Evolutionary conservation across 2,329 filamentous ascomycete genomes (phyloP).

Genomic region (Exophiala alcalophila): DNA sequence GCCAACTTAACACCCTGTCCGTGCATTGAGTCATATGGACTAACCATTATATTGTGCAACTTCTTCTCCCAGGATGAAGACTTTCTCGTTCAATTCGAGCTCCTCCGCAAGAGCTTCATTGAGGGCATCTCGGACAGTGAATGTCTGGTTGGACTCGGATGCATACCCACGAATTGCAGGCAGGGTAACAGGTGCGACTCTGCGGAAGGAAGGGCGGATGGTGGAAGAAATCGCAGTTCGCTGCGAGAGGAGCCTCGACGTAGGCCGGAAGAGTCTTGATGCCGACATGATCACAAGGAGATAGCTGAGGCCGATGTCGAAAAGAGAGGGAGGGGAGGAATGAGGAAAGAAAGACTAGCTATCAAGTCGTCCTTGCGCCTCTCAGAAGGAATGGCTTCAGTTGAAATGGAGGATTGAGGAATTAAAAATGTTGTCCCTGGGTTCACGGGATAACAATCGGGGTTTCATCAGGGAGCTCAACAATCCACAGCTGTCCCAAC

Average conservation of each 20-base stretch:
- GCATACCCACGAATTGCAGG: constrained; percentile 56
- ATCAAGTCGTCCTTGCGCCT: constrained; percentile 34
- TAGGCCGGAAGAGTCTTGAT: constrained; percentile 62
- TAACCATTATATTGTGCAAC: constrained; percentile 99
- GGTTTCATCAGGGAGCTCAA: too few species aligned
- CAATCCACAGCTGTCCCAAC: too few species aligned
- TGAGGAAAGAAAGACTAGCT: too few species aligned
- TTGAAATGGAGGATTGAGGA: too few species aligned
- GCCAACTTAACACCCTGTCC: too few species aligned
- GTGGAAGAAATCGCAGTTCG: constrained; percentile 39
- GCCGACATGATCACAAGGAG: constrained; percentile 53
- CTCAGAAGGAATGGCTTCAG: constrained; percentile 32
- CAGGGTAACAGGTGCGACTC: constrained; percentile 46
- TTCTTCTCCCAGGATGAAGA: constrained; percentile 95
- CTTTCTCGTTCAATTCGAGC: constrained; percentile 89
- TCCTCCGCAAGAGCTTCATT: constrained; percentile 98
- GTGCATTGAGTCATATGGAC: constrained; percentile 45
- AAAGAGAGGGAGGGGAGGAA: too few species aligned
- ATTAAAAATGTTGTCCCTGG: too few species aligned
- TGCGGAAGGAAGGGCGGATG: constrained; percentile 37
- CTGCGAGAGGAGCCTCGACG: constrained; percentile 60
- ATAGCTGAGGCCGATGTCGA: constrained; percentile 37
- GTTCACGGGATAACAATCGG: too few species aligned
- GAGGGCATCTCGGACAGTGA: constrained; percentile 93
- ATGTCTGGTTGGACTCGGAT: constrained; percentile 70